Base-by-base conservation (phyloP, 805 yeast species). In the Candida alai region DNA sequence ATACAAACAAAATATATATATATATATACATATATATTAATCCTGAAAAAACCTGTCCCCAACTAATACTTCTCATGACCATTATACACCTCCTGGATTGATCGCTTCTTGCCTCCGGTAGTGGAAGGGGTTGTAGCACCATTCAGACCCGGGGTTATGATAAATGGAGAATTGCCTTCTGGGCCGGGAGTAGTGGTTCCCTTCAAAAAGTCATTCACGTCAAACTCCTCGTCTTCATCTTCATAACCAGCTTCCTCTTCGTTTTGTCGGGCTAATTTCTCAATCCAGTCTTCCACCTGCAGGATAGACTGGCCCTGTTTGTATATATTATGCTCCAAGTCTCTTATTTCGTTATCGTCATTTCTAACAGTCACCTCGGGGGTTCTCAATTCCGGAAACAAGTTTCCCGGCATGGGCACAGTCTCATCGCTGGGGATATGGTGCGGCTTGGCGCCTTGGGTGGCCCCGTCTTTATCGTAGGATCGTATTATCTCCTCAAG, bases 281-380 rank as follows among this genome's bases (percentile, higher is more conserved):
- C 70, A 30, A 74, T 64, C 78, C 78, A 74, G 40, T 75, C 79
- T 48, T 73, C 76, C 2, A 73, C 76, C 47, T 74, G 78, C 49
- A 64, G 73, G 35, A 75, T 62, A 3, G 76, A 67, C 40, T 65
- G 70, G 9, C 76, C 77, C 42, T 74, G 76, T 44, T 63, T 68
- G 31, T 54, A 54, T 8, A 74, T 54, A 37, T 64, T 74, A 29
- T 64, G 65, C 42, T 74, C 76, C 30, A 75, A 60, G 13, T 65
- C 72, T 16, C 59, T 41, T 35, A 59, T 46, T 3, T 45, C n/a
- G 21, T 56, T 57, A 17, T 34, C 37, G 10, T 35, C 24, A 4
- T 25, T 27, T 18, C n/a, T n/a, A n/a, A n/a, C n/a, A n/a, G n/a
- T n/a, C n/a, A n/a, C n/a, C n/a, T n/a, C n/a, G n/a, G n/a, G 5